A percentile compares a stretch with the other conserved stretches of the same genome.
phyloP scores from a whole-genome alignment of 495 filamentous ascomycete species.

The Aspergillus carlsbadensis region DNA sequence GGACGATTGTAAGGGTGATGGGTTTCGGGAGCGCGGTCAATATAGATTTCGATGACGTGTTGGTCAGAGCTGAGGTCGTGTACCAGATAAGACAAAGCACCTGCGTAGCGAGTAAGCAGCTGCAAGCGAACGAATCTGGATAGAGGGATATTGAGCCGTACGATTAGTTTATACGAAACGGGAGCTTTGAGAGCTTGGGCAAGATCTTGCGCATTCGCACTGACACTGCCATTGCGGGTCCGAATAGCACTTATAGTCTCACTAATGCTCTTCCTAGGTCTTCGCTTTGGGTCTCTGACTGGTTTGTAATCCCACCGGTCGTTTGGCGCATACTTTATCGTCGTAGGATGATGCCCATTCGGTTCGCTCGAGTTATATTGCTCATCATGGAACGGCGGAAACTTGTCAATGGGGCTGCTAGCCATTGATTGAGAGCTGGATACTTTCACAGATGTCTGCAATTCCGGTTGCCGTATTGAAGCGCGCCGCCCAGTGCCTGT shows the following conservation, averaged over 20 bases:
- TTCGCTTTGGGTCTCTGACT: constrained; percentile 55
- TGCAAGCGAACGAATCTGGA: not conserved
- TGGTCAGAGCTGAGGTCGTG: constrained; percentile 88
- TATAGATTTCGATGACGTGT: constrained; percentile 96
- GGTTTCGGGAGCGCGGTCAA: constrained; percentile 90
- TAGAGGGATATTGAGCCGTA: constrained; percentile 46
- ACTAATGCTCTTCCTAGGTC: constrained; percentile 77
- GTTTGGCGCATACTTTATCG: constrained; percentile 33
- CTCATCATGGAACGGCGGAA: constrained; percentile 43
- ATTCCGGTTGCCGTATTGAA: constrained; percentile 43
- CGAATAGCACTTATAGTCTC: constrained; percentile 81
- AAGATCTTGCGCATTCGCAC: constrained; percentile 89
- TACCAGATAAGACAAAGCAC: constrained; percentile 87
- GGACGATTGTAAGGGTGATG: constrained; percentile 88
- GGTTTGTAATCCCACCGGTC: constrained; percentile 46
- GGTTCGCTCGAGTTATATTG: constrained; percentile 28
- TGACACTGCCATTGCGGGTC: constrained; percentile 75
- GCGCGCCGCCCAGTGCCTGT: constrained; percentile 46
- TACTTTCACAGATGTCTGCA: constrained; percentile 32
- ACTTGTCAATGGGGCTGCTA: constrained; percentile 45
- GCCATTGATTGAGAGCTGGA: constrained; percentile 33
- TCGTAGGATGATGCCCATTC: constrained; percentile 24
- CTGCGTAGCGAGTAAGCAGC: constrained; percentile 43
- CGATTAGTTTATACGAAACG: constrained; percentile 80
- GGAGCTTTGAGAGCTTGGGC: constrained; percentile 88